Evolutionary conservation across 148 eudicot genomes (phyloP), one percentile per base, ranked within the genome.

Genomic region (Selenicereus undatus): DNA sequence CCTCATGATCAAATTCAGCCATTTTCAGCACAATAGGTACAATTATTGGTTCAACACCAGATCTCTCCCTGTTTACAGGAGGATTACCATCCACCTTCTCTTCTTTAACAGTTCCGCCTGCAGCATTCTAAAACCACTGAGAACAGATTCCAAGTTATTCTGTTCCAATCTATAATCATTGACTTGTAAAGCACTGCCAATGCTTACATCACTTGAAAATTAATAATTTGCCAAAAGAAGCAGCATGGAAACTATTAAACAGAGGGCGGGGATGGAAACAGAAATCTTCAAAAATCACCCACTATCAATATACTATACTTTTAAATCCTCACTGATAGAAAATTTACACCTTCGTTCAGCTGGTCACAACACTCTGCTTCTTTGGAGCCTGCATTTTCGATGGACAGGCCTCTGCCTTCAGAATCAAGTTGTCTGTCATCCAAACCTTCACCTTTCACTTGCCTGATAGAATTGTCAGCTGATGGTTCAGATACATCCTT

Each of bases 1-100:
- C 99, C 97, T 96, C 93, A 70, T 96, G 99, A 83, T 96, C 99
- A 78, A 96, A 96, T 79, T 96, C 98, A 74, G 97, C 92, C 99
- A 96, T 96, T 87, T 91, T 92, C 82, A 96, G 84, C 81, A 96
- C 96, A 81, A 96, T 90, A 58, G 99, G 99, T 77, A 96, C 85
- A 77, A 96, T 89, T 81, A 96, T 90, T 80, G 99, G 95, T 89
- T 91, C 93, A 86, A 92, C 82, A 65, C 91, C 94, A 82, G 84
- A 89, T 82, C 91, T 92, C 75, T 91, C 94, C 85, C 86, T 93
- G 81, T 78, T 87, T 30, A 75, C 81, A 76, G 79, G 77, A 81
- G 89, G 83, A 36, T 81, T 84, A 82, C 62, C 80, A 72, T 85
- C 86, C 72, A 82, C 65, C 82, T 81, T 88, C 70, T 84, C 76